A percentile compares a stretch with the other conserved stretches of the same genome.
Conservation (phyloP, 148 eudicot species). For the Limonium bicolor region DNA sequence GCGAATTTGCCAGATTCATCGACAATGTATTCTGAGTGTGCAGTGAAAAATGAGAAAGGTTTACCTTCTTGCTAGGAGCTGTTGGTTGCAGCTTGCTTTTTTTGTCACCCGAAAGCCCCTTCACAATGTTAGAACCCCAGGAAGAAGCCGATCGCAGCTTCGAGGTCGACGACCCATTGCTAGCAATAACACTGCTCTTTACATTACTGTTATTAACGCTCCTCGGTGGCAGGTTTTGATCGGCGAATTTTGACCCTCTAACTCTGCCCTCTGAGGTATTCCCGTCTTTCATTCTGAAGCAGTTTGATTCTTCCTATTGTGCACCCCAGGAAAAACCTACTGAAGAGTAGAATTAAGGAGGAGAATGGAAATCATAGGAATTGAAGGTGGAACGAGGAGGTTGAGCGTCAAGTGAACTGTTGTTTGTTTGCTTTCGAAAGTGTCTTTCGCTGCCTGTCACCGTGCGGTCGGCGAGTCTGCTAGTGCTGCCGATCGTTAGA, state of each 20-base stretch:
- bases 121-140: slow-evolving; percentile 59
- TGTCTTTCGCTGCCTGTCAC: too few species aligned
- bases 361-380: not conserved
- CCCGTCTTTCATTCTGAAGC: slow-evolving; percentile 32
- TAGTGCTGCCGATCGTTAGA: too few species aligned
- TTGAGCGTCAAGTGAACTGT: too few species aligned
- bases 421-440: too few species aligned
- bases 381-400: not conserved
- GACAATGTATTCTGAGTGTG: not conserved
- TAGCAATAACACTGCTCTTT: slow-evolving; percentile 5
- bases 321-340: too few species aligned
- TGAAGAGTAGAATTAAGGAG: not conserved
- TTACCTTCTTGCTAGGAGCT: slow-evolving; percentile 3
- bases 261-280: slow-evolving; percentile 17
- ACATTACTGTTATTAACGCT: slow-evolving; percentile 9
- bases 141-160: slow-evolving; percentile 24
- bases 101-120: slow-evolving; percentile 29
- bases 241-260: slow-evolving; percentile 32
- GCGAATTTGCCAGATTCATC: not conserved
- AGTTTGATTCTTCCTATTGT: not conserved
- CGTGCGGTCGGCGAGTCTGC: too few species aligned
- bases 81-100: slow-evolving; percentile 1
- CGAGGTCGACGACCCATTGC: slow-evolving; percentile 18
- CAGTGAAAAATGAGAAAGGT: not conserved
- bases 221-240: slow-evolving; percentile 48